phyloP scores from a whole-genome alignment of 2,329 filamentous ascomycete species.

The Ilyonectria sp. region DNA sequence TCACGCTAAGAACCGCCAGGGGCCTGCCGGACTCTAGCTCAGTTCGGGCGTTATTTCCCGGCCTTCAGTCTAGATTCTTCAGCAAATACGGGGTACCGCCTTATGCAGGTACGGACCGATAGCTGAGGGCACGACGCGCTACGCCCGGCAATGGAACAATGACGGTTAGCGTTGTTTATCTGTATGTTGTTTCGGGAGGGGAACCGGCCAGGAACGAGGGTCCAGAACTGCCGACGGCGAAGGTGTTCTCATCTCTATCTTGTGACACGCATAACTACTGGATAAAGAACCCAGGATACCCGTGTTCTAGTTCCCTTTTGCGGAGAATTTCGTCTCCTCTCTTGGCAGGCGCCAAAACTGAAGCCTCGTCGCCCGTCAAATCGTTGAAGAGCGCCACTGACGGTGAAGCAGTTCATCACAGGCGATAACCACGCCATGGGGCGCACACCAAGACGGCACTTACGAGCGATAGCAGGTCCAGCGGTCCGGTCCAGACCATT shows the following conservation, averaged over 20 bases:
- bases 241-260: neutral
- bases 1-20: neutral
- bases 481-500: neutral
- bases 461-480: neutral
- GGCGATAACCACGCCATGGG: neutral
- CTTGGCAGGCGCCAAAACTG: neutral
- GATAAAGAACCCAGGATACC: neutral
- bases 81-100: neutral
- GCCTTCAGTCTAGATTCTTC: constrained; percentile 7
- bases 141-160: neutral
- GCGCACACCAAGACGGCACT: constrained; percentile 5
- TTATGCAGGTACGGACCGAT: neutral
- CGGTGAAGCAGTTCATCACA: neutral
- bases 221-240: neutral
- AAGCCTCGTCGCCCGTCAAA: neutral
- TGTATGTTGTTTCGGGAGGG: neutral
- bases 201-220: neutral
- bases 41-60: neutral
- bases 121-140: neutral
- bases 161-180: neutral
- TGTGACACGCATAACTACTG: neutral
- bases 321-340: neutral
- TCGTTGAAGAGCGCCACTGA: neutral
- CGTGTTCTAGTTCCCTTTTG: neutral
- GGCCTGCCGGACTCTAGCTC: neutral